Conservation (phyloP, 1,284 basidiomycete species). For the Irpex sp. region DNA sequence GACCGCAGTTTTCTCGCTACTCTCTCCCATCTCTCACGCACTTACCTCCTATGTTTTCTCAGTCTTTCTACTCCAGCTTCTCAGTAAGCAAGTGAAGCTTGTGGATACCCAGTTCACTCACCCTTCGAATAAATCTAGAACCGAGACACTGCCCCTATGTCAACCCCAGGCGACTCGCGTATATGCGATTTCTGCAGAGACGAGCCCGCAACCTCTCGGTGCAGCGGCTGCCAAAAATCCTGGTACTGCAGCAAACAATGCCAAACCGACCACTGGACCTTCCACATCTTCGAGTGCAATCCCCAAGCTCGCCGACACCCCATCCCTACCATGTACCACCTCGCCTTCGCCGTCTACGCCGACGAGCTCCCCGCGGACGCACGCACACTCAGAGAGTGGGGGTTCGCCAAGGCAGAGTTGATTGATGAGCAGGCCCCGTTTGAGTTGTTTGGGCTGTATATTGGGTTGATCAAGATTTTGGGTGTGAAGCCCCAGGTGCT, state of each 20-base stretch:
- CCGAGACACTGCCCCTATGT: no score
- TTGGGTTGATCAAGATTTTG: conserved; percentile 22
- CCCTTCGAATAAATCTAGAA: no score
- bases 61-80: no score
- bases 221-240: neutral
- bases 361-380: neutral
- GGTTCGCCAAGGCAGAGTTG: conserved; percentile 26
- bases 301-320: neutral
- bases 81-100: no score
- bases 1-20: no score
- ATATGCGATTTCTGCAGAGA: neutral
- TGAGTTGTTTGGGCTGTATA: conserved; percentile 31
- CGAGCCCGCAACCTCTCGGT: neutral
- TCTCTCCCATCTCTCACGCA: no score
- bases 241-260: neutral
- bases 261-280: neutral
- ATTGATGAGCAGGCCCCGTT: conserved; percentile 11
- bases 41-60: no score
- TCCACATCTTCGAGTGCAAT: neutral
- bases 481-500: conserved; percentile 24
- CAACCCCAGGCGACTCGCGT: no score
- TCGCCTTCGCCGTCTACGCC: neutral
- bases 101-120: no score
- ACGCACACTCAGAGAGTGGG: conserved; percentile 26
- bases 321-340: neutral